Evolutionary conservation across 495 filamentous ascomycete species (phyloP), one percentile per base, ranked within the genome.

Genomic region (Coniosporium apollinis): DNA sequence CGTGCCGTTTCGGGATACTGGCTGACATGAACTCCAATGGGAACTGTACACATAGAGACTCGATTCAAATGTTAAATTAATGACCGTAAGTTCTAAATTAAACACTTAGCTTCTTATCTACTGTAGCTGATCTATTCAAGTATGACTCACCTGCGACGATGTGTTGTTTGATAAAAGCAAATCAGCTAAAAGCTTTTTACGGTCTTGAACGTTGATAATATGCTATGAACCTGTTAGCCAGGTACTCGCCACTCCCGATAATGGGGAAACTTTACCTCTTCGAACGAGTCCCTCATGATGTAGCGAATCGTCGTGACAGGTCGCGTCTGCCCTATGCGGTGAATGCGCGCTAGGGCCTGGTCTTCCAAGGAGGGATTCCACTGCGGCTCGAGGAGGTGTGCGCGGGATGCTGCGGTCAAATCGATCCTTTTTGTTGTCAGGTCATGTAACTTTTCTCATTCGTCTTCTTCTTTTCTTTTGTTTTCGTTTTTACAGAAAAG

Each of bases 281-380:
- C 42, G 15, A 38, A 38, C 16, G 48, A 39, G 11, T 37, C 33
- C 36, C 37, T 38, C 26, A 51, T 49, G 19, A 49, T 28, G 19
- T 41, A 45, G 30, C 35, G 34, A 21, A 43, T 32, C 24, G 41
- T 49, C 15, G 26, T 48, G 14, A 49, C 47, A n/a, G 41, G 40
- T 25, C 38, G 44, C 15, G 20, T 33, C 32, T 54, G 49, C n/a
- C 50, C 51, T 5, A 53, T 39, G 13, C 51, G 36, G 37, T 55
- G 51, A 15, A 51, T 35, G 2, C 44, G 34, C 19, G 46, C 47
- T 17, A 55, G 29, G 11, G 51, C 51, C 36, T 53, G 50, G 2
- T 38, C 28, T 22, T 53, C 51, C 14, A 38, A 33, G 47, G 51
- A 52, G 8, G 50, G 51, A 26, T 54, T 54, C 51, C 51, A 54